These are phyloP conservation scores for Pseudocercospora pini-densiflorae DNA, from an alignment of 2,329 filamentous ascomycete genomes.

Conservation along the genomic window DNA sequence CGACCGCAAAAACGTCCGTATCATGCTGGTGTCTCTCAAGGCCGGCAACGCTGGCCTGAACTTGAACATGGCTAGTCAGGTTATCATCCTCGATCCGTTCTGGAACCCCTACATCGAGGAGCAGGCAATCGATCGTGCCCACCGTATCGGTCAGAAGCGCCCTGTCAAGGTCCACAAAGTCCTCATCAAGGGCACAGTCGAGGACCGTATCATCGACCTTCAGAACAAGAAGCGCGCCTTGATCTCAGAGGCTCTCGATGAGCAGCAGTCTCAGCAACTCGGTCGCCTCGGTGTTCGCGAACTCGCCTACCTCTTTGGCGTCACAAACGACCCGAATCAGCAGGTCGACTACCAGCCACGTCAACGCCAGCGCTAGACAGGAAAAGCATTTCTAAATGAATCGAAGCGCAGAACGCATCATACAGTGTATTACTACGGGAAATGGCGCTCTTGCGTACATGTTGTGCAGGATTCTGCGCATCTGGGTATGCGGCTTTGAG, in stretches of 20 bases:
- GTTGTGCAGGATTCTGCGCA: neutral
- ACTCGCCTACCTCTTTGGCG: slow-evolving; percentile 70
- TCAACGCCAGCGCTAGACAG: slow-evolving; percentile 9
- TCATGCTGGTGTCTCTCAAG: slow-evolving; percentile 80
- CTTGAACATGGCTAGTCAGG: slow-evolving; percentile 77
- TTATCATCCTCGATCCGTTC: slow-evolving; percentile 91
- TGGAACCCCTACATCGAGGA: slow-evolving; percentile 95
- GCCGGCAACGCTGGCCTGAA: slow-evolving; percentile 88
- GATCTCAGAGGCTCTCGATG: slow-evolving; percentile 79
- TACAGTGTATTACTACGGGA: neutral
- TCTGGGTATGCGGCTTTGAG: neutral
- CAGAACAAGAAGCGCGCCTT: slow-evolving; percentile 79
- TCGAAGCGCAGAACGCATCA: neutral
- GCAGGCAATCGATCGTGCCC: slow-evolving; percentile 87
- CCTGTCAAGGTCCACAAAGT: slow-evolving; percentile 81
- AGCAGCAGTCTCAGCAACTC: slow-evolving; percentile 69
- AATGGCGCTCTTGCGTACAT: neutral
- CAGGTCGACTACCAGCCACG: slow-evolving; percentile 27
- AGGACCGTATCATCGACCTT: slow-evolving; percentile 80
- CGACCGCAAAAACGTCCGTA: slow-evolving; percentile 58
- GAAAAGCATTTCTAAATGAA: neutral
- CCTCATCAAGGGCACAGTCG: slow-evolving; percentile 76
- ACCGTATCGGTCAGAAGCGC: slow-evolving; percentile 80
- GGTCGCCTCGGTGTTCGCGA: slow-evolving; percentile 69
- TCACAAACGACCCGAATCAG: slow-evolving; percentile 35